Evolutionary conservation across 176 grass and related monocot genomes (phyloP), one percentile per base, ranked within the genome.

Genomic region (Themeda triandra): DNA sequence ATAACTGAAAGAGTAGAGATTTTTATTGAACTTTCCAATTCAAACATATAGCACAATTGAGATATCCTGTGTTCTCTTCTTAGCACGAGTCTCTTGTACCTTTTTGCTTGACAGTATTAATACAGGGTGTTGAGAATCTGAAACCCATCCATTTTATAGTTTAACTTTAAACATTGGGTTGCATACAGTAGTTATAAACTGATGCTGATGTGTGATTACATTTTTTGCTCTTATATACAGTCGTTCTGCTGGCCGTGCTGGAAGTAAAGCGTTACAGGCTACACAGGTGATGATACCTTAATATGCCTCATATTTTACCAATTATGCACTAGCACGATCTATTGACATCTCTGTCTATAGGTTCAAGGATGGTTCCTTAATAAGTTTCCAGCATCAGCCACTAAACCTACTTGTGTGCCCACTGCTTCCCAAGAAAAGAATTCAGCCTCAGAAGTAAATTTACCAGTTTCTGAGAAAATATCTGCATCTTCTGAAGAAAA

Each of bases 331-430:
- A 56, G 25, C 18, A 60, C 71, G 73, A 75, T 48, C 62, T 69
- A 13, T 84, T 80, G 60, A 82, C 58, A 68, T 51, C 11, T 84
- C 17, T 87, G 82, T 72, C 29, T 31, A 78, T 74, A 93, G 91
- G 88, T 93, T 85, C 77, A 78, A 75, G 77, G 73, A 68, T 93
- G 91, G 91, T 88, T 93, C 49, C 81, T 78, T 76, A 63, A 79
- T 69, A 93, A 85, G 41, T 70, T 90, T 67, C 80, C 81, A 21
- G 66, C 25, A 73, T 66, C 68, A 45, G 46, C 54, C n/a, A 58
- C 29, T 81, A 89, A 74, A 81, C 41, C 39, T 69, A 48, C 81
- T 62, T 54, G 36, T 68, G 66, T 80, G 69, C 77, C 63, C 63
- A 51, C 70, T 84, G 39, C 78, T 79, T 85, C 82, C 33, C 78